A percentile compares a stretch with the other conserved stretches of the same genome.
These are phyloP conservation scores for Herpotrichia juniperi DNA, from an alignment of 2,329 filamentous ascomycete species.

Conservation along the genomic window DNA sequence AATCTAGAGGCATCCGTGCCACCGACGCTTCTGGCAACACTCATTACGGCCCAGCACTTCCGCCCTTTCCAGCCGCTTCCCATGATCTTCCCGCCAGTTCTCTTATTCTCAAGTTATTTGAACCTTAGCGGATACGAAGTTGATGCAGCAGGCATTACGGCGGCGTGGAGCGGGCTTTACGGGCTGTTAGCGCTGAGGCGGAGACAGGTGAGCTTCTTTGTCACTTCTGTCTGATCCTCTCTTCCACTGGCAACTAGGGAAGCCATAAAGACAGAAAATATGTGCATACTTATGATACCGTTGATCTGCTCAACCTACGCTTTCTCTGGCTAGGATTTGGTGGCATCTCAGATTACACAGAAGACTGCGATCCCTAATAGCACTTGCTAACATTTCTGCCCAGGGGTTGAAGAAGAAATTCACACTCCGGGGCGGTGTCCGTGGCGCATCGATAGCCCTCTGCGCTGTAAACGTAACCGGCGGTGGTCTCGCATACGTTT, in stretches of 20 bases:
- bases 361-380: no score
- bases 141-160: constrained; percentile 67
- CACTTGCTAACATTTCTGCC: not conserved
- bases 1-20: constrained; percentile 66
- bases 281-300: no score
- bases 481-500: constrained; percentile 59
- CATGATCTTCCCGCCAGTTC: constrained; percentile 70
- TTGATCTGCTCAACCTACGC: no score
- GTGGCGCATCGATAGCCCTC: constrained; percentile 58
- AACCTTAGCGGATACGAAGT: constrained; percentile 68
- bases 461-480: constrained; percentile 58
- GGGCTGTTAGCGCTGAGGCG: constrained; percentile 66
- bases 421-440: constrained; percentile 56
- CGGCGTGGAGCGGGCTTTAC: constrained; percentile 70
- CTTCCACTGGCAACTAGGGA: no score
- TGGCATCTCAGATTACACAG: no score
- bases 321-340: no score
- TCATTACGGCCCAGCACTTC: constrained; percentile 69
- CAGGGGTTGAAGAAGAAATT: constrained; percentile 55
- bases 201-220: constrained; percentile 48
- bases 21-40: constrained; percentile 67
- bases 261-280: no score
- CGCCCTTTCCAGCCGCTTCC: constrained; percentile 70
- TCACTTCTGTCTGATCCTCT: not conserved
- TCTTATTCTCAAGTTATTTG: constrained; percentile 70